A percentile compares a stretch with the other conserved stretches of the same genome.
Conservation (phyloP, 805 yeast genomes). For the Monosporozyma siamensis region DNA sequence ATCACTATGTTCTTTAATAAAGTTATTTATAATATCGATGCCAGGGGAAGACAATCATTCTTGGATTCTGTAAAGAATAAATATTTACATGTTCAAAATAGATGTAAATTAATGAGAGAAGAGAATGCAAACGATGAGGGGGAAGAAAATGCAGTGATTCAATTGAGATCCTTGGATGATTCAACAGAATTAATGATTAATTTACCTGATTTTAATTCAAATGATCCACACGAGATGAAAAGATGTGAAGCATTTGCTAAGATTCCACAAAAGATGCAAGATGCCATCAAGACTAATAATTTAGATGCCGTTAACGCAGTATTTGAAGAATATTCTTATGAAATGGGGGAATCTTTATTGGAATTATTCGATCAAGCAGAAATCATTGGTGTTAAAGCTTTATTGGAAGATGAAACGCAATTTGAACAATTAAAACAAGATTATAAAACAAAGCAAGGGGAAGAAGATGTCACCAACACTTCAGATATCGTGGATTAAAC, state of each 20-base stretch:
- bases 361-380: conserved; percentile 71
- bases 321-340: conserved; percentile 61
- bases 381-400: conserved; percentile 72
- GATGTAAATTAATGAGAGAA: conserved; percentile 66
- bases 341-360: conserved; percentile 70
- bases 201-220: conserved; percentile 51
- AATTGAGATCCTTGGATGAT: conserved; percentile 81
- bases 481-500: conserved; percentile 1
- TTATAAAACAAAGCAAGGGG: conserved; percentile 20
- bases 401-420: conserved; percentile 62
- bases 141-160: conserved; percentile 68
- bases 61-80: conserved; percentile 66
- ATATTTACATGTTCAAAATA: conserved; percentile 57
- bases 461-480: neutral
- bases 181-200: conserved; percentile 61
- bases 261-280: conserved; percentile 54
- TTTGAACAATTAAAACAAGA: conserved; percentile 47
- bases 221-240: conserved; percentile 34
- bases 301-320: conserved; percentile 77
- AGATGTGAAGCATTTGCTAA: conserved; percentile 48
- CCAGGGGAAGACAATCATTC: conserved; percentile 60
- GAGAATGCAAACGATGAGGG: conserved; percentile 13
- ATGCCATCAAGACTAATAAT: conserved; percentile 61
- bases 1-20: conserved; percentile 61
- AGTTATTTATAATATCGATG: conserved; percentile 32